Percentiles rank a stretch among this genome's conserved stretches.
Conservation (phyloP, 495 filamentous ascomycete genomes). For the Talaromyces nanjingensis region DNA sequence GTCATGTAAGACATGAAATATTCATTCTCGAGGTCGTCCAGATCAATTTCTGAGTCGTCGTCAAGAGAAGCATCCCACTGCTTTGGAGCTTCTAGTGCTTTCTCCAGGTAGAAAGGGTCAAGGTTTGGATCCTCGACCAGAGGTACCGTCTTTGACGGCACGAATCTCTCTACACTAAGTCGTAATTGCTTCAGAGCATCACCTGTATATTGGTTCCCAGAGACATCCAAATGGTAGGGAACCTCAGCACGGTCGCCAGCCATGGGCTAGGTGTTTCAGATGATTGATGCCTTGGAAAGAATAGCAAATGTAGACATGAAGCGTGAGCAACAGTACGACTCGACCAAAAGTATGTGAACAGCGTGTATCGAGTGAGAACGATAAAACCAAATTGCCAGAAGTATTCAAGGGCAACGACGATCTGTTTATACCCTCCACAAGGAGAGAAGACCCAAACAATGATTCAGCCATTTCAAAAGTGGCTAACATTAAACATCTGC, state of each 20-base stretch:
- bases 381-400: constrained; percentile 7
- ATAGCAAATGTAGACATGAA: constrained; percentile 1
- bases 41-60: constrained; percentile 29
- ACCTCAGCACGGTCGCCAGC: constrained; percentile 20
- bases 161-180: not conserved
- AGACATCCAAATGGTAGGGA: constrained; percentile 7
- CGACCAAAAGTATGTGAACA: not conserved
- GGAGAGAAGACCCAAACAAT: constrained; percentile 17
- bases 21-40: constrained; percentile 24
- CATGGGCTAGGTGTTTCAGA: constrained; percentile 27
- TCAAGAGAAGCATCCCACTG: constrained; percentile 21
- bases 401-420: constrained; percentile 24
- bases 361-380: not conserved
- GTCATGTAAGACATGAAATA: constrained; percentile 29
- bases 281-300: not conserved
- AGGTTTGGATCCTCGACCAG: constrained; percentile 32
- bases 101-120: constrained; percentile 42
- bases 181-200: constrained; percentile 8
- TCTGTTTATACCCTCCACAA: constrained; percentile 36
- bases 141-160: constrained; percentile 1
- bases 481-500: constrained; percentile 15
- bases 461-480: constrained; percentile 6
- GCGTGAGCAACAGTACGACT: not conserved
- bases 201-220: constrained; percentile 8
- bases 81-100: constrained; percentile 26